These are phyloP conservation scores for Penicillium pulvis DNA, from an alignment of 495 filamentous ascomycete genomes.

Conservation along the genomic window DNA sequence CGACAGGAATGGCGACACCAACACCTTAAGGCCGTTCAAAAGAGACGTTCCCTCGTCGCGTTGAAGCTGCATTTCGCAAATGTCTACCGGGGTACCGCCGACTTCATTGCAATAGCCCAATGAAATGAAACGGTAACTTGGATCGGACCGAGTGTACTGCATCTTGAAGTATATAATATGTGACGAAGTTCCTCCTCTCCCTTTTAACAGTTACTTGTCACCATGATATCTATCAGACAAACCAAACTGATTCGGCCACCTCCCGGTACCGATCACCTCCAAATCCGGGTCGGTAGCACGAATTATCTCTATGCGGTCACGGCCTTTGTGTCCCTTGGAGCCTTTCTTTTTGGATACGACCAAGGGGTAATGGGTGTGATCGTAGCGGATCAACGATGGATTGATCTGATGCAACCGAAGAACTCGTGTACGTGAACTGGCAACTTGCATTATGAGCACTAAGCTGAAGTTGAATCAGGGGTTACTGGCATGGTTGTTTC, in stretches of 20 bases:
- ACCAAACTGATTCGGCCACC: constrained; percentile 23
- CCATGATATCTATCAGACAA: constrained; percentile 19
- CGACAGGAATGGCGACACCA: background rate
- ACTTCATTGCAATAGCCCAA: background rate
- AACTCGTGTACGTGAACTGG: constrained; percentile 18
- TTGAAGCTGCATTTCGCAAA: background rate
- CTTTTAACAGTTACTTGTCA: background rate
- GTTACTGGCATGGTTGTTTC: constrained; percentile 36
- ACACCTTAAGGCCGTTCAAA: background rate
- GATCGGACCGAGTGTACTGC: background rate
- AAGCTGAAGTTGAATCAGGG: constrained; percentile 11
- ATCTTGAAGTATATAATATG: background rate
- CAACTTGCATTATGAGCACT: background rate
- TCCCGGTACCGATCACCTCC: constrained; percentile 9
- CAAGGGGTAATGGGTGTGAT: constrained; percentile 72
- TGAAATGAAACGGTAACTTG: background rate
- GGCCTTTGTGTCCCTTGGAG: constrained; percentile 61
- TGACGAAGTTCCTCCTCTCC: background rate
- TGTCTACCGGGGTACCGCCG: background rate
- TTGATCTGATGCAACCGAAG: constrained; percentile 25
- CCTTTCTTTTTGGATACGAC: constrained; percentile 67
- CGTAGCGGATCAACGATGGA: constrained; percentile 44
- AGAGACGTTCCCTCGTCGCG: background rate
- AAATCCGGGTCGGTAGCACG: constrained; percentile 7
- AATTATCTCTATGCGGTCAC: constrained; percentile 23